A percentile compares a stretch with the other conserved stretches of the same genome.
Evolutionary conservation across 345 rosid species (phyloP).

Genomic region (Hibiscus mutabilis): DNA sequence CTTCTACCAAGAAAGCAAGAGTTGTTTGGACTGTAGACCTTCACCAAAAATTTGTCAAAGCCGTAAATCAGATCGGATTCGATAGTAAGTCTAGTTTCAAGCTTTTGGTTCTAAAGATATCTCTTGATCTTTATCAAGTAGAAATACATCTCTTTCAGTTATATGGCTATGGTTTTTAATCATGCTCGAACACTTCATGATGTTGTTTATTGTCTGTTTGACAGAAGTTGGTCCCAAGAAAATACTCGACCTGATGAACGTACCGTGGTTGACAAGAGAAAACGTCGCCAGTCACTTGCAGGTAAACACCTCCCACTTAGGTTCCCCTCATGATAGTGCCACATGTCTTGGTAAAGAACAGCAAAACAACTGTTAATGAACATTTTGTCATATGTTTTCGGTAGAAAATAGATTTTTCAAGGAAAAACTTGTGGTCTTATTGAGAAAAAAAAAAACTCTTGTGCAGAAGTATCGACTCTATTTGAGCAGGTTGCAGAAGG

Average conservation of each 20-base stretch:
- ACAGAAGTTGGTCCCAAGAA: slow-evolving; percentile 97
- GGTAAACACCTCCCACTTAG: slow-evolving; percentile 32
- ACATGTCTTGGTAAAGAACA: not conserved
- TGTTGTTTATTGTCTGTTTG: slow-evolving; percentile 28
- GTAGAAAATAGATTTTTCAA: not conserved
- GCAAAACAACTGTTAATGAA: not conserved
- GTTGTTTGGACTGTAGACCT: slow-evolving; percentile 93
- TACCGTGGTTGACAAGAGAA: slow-evolving; percentile 90
- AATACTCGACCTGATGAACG: slow-evolving; percentile 94
- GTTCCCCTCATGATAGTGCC: not conserved
- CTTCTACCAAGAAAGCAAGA: slow-evolving; percentile 72
- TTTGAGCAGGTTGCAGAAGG: not conserved
- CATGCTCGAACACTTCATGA: slow-evolving; percentile 13
- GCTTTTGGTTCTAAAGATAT: slow-evolving; percentile 4
- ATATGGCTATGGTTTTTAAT: slow-evolving; percentile 19
- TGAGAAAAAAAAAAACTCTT: not conserved
- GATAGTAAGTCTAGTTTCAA: slow-evolving; percentile 21
- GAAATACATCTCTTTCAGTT: slow-evolving; percentile 12
- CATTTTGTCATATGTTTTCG: not conserved
- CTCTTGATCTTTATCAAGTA: not conserved
- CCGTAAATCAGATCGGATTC: slow-evolving; percentile 84
- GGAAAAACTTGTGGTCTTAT: not conserved
- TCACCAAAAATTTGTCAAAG: slow-evolving; percentile 92
- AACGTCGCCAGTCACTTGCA: slow-evolving; percentile 96
- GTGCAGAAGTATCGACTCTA: not conserved